phyloP scores from a whole-genome alignment of 1,284 basidiomycete genomes.

The Rhodotorula glutinis region DNA sequence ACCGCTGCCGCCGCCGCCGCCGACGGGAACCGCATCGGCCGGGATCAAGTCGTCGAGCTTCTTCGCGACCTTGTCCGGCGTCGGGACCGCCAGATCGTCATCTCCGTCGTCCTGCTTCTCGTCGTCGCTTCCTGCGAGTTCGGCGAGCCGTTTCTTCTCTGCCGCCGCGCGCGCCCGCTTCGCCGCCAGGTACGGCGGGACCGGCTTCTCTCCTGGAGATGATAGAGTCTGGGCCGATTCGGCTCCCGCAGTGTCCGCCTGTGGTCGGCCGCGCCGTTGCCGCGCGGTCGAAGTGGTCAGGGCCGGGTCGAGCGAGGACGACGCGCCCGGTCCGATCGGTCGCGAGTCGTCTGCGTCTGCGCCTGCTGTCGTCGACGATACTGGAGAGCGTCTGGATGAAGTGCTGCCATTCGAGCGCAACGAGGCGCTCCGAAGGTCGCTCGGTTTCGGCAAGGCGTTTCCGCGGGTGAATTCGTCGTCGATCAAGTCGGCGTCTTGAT shows the following conservation, averaged over 20 bases:
- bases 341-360: not conserved
- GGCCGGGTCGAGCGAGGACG: not conserved
- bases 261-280: not conserved
- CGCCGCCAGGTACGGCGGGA: conserved; percentile 2
- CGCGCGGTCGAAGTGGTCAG: not conserved
- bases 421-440: not conserved
- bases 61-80: not conserved
- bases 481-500: no score
- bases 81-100: not conserved
- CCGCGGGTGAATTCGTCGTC: no score
- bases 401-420: not conserved
- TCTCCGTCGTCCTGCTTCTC: not conserved
- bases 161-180: conserved; percentile 3
- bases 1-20: not conserved
- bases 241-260: not conserved
- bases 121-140: not conserved
- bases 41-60: conserved; percentile 18
- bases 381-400: not conserved
- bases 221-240: not conserved
- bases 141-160: not conserved
- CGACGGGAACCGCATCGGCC: not conserved
- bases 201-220: not conserved
- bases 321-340: not conserved
- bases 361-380: not conserved
- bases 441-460: not conserved